Evolutionary conservation across 169 alveolate genomes (phyloP).

Genomic region (Eimeria sp.): DNA sequence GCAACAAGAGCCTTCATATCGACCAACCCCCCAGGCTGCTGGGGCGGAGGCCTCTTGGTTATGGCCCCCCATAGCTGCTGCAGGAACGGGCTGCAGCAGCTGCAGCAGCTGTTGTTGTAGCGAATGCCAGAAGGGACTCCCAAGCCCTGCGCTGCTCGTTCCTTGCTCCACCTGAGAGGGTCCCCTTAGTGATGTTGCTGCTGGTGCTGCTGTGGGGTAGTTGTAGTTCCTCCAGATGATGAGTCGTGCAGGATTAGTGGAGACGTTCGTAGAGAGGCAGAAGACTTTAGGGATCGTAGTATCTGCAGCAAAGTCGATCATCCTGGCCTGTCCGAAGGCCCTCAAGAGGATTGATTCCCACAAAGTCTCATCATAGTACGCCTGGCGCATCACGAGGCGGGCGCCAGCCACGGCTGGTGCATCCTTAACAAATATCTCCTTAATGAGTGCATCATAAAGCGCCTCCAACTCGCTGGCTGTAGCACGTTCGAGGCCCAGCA

Average conservation of each 20-base stretch:
- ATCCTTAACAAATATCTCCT: conserved; percentile 89
- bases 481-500: conserved; percentile 90
- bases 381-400: conserved; percentile 89
- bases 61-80: background rate
- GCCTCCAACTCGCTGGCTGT: conserved; percentile 86
- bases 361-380: conserved; percentile 89
- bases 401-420: conserved; percentile 88
- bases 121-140: no score
- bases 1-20: conserved; percentile 86
- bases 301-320: conserved; percentile 92
- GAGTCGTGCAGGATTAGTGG: conserved; percentile 89
- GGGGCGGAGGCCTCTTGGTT: background rate
- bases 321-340: conserved; percentile 87
- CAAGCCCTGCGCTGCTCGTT: no score
- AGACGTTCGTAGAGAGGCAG: conserved; percentile 89
- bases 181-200: no score
- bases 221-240: conserved; percentile 90
- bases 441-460: conserved; percentile 89
- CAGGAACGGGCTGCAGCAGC: background rate
- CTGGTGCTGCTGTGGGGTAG: conserved; percentile 38
- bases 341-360: conserved; percentile 86
- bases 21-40: conserved; percentile 24
- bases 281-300: conserved; percentile 90
- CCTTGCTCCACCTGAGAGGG: background rate
- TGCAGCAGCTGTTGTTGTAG: background rate